Conservation (phyloP, 2,329 filamentous ascomycete genomes). For the Colletotrichum paranaense region DNA sequence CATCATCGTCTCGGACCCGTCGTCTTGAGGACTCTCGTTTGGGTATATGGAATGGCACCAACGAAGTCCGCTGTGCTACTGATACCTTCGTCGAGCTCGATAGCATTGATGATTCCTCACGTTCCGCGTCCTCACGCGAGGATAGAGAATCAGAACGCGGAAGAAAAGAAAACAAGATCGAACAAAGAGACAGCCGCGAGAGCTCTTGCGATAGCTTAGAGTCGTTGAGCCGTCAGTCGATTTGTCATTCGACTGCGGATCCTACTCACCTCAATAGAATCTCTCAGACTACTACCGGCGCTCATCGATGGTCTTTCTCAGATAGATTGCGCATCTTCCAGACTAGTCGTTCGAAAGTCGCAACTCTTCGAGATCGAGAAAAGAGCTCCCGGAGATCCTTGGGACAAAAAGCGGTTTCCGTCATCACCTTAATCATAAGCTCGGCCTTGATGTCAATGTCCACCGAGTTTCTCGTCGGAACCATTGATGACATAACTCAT, state of each 20-base stretch:
- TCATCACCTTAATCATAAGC: constrained; percentile 62
- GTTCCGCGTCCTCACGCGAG: constrained; percentile 18
- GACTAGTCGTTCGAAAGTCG: constrained; percentile 20
- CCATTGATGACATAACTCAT: constrained; percentile 67
- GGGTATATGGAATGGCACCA: not conserved
- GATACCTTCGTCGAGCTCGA: constrained; percentile 28
- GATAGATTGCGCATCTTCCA: constrained; percentile 36
- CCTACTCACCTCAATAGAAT: constrained; percentile 37
- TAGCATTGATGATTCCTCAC: not conserved
- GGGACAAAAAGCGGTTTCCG: constrained; percentile 49
- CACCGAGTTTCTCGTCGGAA: constrained; percentile 70
- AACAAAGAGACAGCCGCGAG: not conserved
- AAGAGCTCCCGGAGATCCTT: not conserved
- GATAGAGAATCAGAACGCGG: not conserved
- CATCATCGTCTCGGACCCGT: constrained; percentile 40
- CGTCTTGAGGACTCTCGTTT: constrained; percentile 42
- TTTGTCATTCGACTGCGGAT: constrained; percentile 39
- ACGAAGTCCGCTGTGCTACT: not conserved
- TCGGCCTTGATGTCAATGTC: constrained; percentile 69
- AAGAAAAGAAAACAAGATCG: not conserved
- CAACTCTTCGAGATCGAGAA: accelerated
- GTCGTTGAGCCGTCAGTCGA: constrained; percentile 39
- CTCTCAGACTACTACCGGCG: constrained; percentile 35
- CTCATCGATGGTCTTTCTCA: constrained; percentile 33
- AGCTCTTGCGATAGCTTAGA: constrained; percentile 38